Base-by-base conservation (phyloP, 495 filamentous ascomycete genomes). In the Penicillium odoratum region DNA sequence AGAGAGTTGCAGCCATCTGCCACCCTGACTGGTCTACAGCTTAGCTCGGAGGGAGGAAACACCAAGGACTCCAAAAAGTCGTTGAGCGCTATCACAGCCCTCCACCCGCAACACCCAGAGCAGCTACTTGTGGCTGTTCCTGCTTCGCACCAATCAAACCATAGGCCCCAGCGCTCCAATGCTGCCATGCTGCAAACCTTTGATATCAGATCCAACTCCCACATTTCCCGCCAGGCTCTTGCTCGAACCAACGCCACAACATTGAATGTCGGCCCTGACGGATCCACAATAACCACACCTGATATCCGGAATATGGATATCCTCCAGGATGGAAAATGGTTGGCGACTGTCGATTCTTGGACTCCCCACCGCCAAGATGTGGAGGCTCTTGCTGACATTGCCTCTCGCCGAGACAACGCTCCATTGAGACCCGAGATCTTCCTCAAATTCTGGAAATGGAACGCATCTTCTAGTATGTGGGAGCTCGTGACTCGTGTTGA, bases 271-370 rank as follows among this genome's bases (percentile, higher is more conserved):
- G 85, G 86, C 3, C 87, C 88, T 18, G 86, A 89, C 54, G 81
- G 85, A 0, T 80, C 81, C 42, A 76, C 80, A 18, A 81, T 98
- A 46, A 68, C 78, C 2, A 85, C 96, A 56, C 93, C 94, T 7
- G 84, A 87, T 58, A 80, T 95, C 46, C 86, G 80, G 11, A 81
- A 85, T 48, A 72, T 99, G 54, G 79, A 83, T 51, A 81, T 93
- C 56, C 90, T 88, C 25, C 68, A 79, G 28, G 87, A 97, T 68
- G 93, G 92, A 1, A 81, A 85, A 60, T 99, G 94, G 94, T 80
- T 99, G 59, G 92, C 90, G 36, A 96, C 90, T 0, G 82, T 95
- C 4, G 95, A 99, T 65, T 86, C 88, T 56, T 99, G 94, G 94
- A 81, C 77, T 49, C 92, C 92, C 18, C 84, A 86, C 18, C 71